Evolutionary conservation across 2,329 filamentous ascomycete species (phyloP), one percentile per base, ranked within the genome.

Genomic region (Fusarium penzigii): DNA sequence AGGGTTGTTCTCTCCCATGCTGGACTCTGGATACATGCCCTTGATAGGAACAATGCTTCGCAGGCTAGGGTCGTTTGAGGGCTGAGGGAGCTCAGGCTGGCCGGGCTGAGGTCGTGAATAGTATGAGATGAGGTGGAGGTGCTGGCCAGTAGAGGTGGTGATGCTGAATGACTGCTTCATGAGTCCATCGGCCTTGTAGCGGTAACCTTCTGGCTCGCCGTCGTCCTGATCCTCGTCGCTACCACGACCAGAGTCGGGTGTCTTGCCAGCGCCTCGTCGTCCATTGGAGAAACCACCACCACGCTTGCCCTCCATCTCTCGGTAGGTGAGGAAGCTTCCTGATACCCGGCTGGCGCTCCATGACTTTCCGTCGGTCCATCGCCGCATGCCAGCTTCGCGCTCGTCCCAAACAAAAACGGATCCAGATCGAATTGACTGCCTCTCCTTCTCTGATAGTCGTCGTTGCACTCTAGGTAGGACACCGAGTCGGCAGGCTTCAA

Each of bases 101-200:
- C 84, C 84, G 4, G 89, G 84, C 52, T 90, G 85, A 29, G 90
- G 89, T 50, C 92, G 84, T 4, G 92, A 89, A 73, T 92, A 97
- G 76, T 99, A 99, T 65, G 93, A 97, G 75, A 99, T 99, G 46
- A 99, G 82, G 75, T 99, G 94, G 2, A 99, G 85, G 69, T 97
- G 94, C 65, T 97, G 92, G 59, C 91, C 66, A 38, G 81, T 86
- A 2, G 89, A 91, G 1, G 94, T 97, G 17, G 92, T 97, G 75
- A 99, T 97, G 75, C 93, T 97, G 80, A 97, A 99, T 0, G 94
- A 97, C 74, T 99, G 94, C 82, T 99, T 99, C 92, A 97, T 97
- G 5, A 99, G 82, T 1, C 94, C 94, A 66, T 99, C 94, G 10
- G 88, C 90, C 79, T 97, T 99, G 75, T 96, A 96, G 58, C 91